Percentiles rank a stretch among this genome's conserved stretches.
phyloP scores from a whole-genome alignment of 1,139 yeast species.

The Yamadazyma blattariae region DNA sequence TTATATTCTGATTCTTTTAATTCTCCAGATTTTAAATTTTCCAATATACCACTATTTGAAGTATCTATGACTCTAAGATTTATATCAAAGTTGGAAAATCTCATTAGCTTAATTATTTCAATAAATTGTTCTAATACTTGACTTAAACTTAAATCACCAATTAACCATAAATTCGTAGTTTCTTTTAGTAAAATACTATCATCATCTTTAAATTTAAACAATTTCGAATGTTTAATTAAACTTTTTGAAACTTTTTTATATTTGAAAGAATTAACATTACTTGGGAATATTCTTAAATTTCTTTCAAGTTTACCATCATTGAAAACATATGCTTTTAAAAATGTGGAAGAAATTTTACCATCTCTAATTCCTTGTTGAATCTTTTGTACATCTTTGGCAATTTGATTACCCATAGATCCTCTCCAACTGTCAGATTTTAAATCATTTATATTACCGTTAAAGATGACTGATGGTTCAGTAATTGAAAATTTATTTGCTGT shows the following conservation, averaged over 20 bases:
- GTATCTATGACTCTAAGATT: slow-evolving; percentile 32
- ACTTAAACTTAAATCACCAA: slow-evolving; percentile 50
- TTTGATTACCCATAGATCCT: slow-evolving; percentile 35
- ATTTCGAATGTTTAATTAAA: slow-evolving; percentile 21
- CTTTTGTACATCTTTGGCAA: slow-evolving; percentile 33
- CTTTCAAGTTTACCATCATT: slow-evolving; percentile 31
- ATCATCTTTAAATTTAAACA: slow-evolving; percentile 15
- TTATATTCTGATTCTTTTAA: slow-evolving; percentile 17
- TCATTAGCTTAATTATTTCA: slow-evolving; percentile 29
- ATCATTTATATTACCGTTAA: slow-evolving; percentile 67
- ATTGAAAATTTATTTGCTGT: slow-evolving; percentile 36
- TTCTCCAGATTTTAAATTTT: slow-evolving; percentile 9
- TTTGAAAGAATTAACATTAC: slow-evolving; percentile 28
- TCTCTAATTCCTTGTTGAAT: slow-evolving; percentile 23
- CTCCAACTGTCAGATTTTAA: slow-evolving; percentile 38
- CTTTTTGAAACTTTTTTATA: slow-evolving; percentile 33
- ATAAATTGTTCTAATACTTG: slow-evolving; percentile 40
- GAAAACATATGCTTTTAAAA: slow-evolving; percentile 30
- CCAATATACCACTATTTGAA: slow-evolving; percentile 7
- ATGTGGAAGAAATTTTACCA: slow-evolving; percentile 16
- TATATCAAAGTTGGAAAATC: slow-evolving; percentile 20
- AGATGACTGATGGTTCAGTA: slow-evolving; percentile 51
- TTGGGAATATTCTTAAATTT: slow-evolving; percentile 34
- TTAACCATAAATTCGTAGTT: slow-evolving; percentile 46
- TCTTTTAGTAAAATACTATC: slow-evolving; percentile 11